Base-by-base conservation (phyloP, 2,329 filamentous ascomycete genomes). In the Paraphaeosphaeria sporulosa region DNA sequence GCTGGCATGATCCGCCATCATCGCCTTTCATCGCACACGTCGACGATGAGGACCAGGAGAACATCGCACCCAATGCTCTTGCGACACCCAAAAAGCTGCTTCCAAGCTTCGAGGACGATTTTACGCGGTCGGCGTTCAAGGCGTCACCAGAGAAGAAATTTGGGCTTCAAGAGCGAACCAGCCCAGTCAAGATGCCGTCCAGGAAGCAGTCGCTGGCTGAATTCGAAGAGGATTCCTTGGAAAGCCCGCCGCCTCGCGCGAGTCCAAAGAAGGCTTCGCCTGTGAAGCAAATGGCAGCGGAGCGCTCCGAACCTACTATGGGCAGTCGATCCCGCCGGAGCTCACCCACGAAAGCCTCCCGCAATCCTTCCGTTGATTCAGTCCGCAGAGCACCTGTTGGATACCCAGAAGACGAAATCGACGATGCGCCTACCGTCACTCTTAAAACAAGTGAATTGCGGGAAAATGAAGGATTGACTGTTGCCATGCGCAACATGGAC, bases 1-100 rank as follows among this genome's bases (percentile, higher is more conserved):
- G 27, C 48, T 79, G 73, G 70, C 73, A 81, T 63, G 75, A 81
- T 19, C 77, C 76, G 25, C 79, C 79, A 6, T 83, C 81, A 57
- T 84, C 82, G 40, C 82, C 82, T 15, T 84, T 84, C 67, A 69
- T 82, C n/a, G 73, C 78, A 44, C 77, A 83, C 56, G 68, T 83
- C 53, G 78, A 79, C 19, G 60, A 68, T 27, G 75, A 78, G 27
- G 65, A 78, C 61, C 76, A 78, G 55, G 77, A 79, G 56, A 79
- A 78, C 42, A 64, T 77, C 56, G 70, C 73, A 25, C 73, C 74
- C 1, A 57, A 59, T 36, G 48, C 60, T 51, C 63, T 62, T 25
- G 57, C 64, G 6, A 72, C 73, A 6, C 74, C 75, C 7, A 55
- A 61, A 3, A 78, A 75, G 57, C 34, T 58, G 19, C 53, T 55